Base-by-base conservation (phyloP, 768 basidiomycete species). In the Tricholoma hemisulphureum region DNA sequence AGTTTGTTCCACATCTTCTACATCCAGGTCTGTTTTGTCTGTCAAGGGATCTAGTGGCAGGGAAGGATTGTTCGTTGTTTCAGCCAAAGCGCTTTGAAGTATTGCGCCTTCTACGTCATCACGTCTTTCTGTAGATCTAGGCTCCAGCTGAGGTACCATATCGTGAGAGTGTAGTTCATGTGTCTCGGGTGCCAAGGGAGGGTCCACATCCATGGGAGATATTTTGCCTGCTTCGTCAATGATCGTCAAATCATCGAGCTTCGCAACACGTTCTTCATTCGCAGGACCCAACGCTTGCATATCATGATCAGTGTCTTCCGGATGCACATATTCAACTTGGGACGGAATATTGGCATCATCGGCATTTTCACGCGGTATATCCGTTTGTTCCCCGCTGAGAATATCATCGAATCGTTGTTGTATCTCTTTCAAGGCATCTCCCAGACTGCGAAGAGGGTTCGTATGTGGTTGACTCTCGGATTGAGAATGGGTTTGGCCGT, bases 281-380 rank as follows among this genome's bases (percentile, higher is more conserved):
- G 95, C 88, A 1, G 93, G 86, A 6, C 93, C 96, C 20, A 98
- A 81, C 1, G 95, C 93, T 71, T 96, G 93, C 84, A 90, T 90
- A 31, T 88, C 83, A 55, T 88, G 75, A 59, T 83, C 84, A 26
- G 74, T 77, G 49, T 89, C 87, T 35, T 87, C 86, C 2, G 89
- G 83, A 56, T 80, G 80, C 37, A 91, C 73, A 71, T 96, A 93
- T 69, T 97, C 92, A 13, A 97, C 70, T 62, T 86, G 83, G 7
- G 81, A 73, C 2, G 75, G 65, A 14, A 72, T 70, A 9, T 66
- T 71, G 0, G 73, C 68, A 34, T 81, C 75, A 39, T 77, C 75
- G 18, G 67, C 59, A n/a, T 70, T 66, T 37, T 79, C 73, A 51
- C 69, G 72, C 2, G 72, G 69, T 28, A 51, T 50, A n/a, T 77